phyloP scores from a whole-genome alignment of 805 yeast species.

The Millerozyma miso region DNA sequence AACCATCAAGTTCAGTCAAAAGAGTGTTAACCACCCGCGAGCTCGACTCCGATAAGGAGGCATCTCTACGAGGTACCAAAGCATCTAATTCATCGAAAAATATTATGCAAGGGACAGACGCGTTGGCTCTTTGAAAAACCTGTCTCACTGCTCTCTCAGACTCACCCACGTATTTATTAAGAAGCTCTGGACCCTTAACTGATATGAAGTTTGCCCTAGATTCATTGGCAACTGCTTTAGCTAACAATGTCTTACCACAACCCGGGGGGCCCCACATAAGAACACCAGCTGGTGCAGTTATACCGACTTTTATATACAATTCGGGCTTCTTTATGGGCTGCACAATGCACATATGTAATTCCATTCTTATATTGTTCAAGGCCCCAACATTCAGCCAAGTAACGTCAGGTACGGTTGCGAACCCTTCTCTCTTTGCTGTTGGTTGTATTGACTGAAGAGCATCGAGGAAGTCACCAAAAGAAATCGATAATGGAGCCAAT shows the following conservation, averaged over 20 bases:
- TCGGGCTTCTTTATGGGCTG: constrained; percentile 95
- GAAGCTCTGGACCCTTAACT: constrained; percentile 90
- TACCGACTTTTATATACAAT: constrained; percentile 83
- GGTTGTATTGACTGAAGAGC: constrained; percentile 96
- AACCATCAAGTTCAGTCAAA: constrained; percentile 91
- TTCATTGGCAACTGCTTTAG: constrained; percentile 97
- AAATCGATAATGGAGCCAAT: constrained; percentile 69
- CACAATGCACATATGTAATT: constrained; percentile 94
- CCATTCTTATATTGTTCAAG: constrained; percentile 70
- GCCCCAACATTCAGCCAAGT: constrained; percentile 97
- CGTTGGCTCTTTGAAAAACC: constrained; percentile 87
- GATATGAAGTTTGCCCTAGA: constrained; percentile 94
- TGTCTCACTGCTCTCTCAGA: constrained; percentile 92
- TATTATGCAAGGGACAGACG: constrained; percentile 89
- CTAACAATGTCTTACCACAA: constrained; percentile 93
- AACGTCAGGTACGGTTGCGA: constrained; percentile 97
- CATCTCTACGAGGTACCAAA: constrained; percentile 88
- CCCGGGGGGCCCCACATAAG: constrained; percentile 99
- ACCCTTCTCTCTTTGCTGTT: constrained; percentile 96
- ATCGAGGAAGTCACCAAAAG: constrained; percentile 70
- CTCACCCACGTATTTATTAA: constrained; percentile 95
- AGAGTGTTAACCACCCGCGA: constrained; percentile 93
- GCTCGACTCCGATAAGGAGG: constrained; percentile 81
- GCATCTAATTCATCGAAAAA: constrained; percentile 97
- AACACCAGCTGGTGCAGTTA: constrained; percentile 95